Evolutionary conservation across 2,329 filamentous ascomycete species (phyloP).

Genomic region (Sarocladium kiliense): DNA sequence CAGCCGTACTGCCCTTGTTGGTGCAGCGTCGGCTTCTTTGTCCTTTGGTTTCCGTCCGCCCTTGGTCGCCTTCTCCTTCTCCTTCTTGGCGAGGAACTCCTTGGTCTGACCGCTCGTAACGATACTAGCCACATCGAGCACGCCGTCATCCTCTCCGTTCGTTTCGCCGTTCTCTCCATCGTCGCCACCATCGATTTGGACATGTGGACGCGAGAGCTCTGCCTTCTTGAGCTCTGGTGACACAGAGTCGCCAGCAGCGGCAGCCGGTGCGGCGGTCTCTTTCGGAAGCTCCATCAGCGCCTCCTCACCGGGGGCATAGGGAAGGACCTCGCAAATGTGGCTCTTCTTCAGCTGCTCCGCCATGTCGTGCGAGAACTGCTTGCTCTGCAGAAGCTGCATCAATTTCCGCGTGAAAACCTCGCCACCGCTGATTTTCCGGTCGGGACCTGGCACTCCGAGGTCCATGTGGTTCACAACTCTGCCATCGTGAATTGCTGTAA

Average conservation of each 20-base stretch:
- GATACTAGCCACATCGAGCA: constrained; percentile 79
- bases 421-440: constrained; percentile 63
- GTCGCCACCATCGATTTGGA: constrained; percentile 21
- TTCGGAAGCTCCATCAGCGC: constrained; percentile 44
- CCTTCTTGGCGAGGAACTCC: constrained; percentile 78
- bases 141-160: constrained; percentile 58
- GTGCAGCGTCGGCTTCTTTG: constrained; percentile 47
- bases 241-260: constrained; percentile 26
- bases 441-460: constrained; percentile 51
- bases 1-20: constrained; percentile 53
- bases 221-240: constrained; percentile 28
- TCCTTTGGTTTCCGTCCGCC: constrained; percentile 54
- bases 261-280: constrained; percentile 29
- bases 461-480: constrained; percentile 63
- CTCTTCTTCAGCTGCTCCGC: constrained; percentile 67
- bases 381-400: constrained; percentile 56
- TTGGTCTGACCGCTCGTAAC: constrained; percentile 76
- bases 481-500: constrained; percentile 85
- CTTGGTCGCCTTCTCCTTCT: constrained; percentile 71
- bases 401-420: constrained; percentile 79
- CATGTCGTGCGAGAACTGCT: constrained; percentile 60
- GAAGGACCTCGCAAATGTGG: constrained; percentile 60
- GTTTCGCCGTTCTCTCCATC: constrained; percentile 35
- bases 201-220: constrained; percentile 16
- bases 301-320: constrained; percentile 42